Conservation (phyloP, 345 rosid genomes). For the Geranium brycei region DNA sequence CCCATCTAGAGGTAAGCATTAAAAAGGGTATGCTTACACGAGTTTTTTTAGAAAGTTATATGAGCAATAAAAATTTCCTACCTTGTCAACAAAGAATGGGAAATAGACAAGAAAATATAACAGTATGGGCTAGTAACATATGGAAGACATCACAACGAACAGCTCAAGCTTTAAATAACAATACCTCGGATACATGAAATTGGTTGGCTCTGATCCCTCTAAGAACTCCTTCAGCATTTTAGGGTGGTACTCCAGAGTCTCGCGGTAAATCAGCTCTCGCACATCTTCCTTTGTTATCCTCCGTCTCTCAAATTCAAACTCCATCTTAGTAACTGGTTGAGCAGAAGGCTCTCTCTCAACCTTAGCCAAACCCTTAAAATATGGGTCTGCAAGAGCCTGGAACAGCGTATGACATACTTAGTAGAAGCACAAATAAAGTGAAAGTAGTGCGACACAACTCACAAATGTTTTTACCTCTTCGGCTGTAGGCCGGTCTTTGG, state of each 20-base stretch:
- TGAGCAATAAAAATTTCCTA: constrained; percentile 2
- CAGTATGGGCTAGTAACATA: not conserved
- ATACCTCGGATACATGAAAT: constrained; percentile 96
- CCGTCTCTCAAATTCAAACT: constrained; percentile 92
- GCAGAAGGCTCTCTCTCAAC: constrained; percentile 94
- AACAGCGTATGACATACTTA: constrained; percentile 13
- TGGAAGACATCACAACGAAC: no score
- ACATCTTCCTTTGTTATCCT: constrained; percentile 93
- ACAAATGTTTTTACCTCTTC: constrained; percentile 48
- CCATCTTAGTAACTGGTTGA: constrained; percentile 92
- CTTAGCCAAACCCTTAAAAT: constrained; percentile 81
- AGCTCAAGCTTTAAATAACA: not conserved
- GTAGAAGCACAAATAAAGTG: constrained; percentile 6
- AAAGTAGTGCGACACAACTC: not conserved
- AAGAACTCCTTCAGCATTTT: constrained; percentile 77
- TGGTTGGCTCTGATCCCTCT: constrained; percentile 87
- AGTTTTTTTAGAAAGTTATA: not conserved
- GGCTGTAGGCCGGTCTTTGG: constrained; percentile 77
- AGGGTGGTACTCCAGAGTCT: constrained; percentile 88
- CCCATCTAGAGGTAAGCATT: not conserved
- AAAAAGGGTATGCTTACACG: not conserved
- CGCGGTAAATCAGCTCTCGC: constrained; percentile 82
- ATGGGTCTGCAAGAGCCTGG: constrained; percentile 93
- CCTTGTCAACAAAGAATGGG: constrained; percentile 1
- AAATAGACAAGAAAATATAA: not conserved